A percentile compares a stretch with the other conserved stretches of the same genome.
Evolutionary conservation across 106 monocot species (phyloP).

Genomic region (Ottelia alismoides): DNA sequence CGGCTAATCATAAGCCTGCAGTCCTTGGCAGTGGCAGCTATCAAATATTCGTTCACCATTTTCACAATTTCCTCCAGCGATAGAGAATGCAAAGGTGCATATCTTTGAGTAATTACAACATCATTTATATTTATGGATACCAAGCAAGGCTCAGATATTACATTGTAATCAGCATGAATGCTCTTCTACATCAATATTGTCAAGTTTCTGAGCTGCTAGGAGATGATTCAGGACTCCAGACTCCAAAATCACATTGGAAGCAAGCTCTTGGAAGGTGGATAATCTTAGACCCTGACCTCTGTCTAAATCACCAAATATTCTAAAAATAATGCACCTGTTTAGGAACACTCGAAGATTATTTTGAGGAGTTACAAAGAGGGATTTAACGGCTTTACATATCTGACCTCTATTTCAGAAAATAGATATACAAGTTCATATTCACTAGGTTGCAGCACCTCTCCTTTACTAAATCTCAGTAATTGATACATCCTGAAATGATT

Average conservation of each 20-base stretch:
- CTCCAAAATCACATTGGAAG: constrained; percentile 39
- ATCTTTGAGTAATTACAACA: constrained; percentile 17
- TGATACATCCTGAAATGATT: constrained; percentile 91
- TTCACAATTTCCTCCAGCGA: constrained; percentile 42
- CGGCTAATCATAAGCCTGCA: constrained; percentile 86
- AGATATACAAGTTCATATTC: constrained; percentile 86
- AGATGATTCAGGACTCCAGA: constrained; percentile 49
- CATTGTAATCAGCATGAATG: constrained; percentile 76
- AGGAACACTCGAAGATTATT: constrained; percentile 78
- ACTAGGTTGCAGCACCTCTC: constrained; percentile 66
- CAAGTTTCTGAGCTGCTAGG: constrained; percentile 62
- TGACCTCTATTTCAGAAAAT: constrained; percentile 63
- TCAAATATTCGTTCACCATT: constrained; percentile 58
- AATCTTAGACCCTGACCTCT: constrained; percentile 27
- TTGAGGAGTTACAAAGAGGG: constrained; percentile 56
- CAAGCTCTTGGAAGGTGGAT: constrained; percentile 40
- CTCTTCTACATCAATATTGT: constrained; percentile 76
- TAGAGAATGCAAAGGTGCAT: constrained; percentile 52
- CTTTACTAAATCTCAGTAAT: constrained; percentile 55
- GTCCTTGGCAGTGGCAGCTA: constrained; percentile 79
- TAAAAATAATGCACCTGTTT: constrained; percentile 65
- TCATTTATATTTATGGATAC: constrained; percentile 42
- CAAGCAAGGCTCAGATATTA: constrained; percentile 51
- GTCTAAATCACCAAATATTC: constrained; percentile 45
- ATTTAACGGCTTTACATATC: constrained; percentile 48